Evolutionary conservation across 78 protist genomes (phyloP), one percentile per base, ranked within the genome.

Genomic region (Acrasis kona): DNA sequence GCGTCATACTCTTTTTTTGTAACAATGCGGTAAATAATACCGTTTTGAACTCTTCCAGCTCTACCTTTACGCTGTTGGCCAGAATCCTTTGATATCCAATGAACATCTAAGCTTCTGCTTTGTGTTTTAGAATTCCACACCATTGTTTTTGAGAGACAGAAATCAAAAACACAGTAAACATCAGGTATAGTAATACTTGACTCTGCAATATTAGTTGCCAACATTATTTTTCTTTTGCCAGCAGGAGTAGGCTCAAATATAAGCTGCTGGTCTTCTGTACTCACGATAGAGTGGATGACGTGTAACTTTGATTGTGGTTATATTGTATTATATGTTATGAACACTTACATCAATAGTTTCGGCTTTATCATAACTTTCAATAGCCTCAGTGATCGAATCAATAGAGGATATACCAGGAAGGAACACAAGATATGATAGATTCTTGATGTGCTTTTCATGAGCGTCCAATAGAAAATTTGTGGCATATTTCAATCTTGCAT

Each of bases 51-150:
- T 34, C 96, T 65, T 39, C 96, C 96, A 0, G 96, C 96, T 4
- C 94, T 57, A 39, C 96, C 94, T 3, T 85, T 50, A 5, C 94
- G 72, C 50, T 92, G 92, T 70, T 73, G 28, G 1, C 95, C 96
- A 0, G 76, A 69, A 50, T 92, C 94, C 35, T 87, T 78, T 0
- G 88, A 74, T 31, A 89, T 81, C 0, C 91, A 88, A 2, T 57
- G 35, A 27, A 87, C 86, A 19, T 7, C 28, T 58, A 70, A 8
- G 5, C 34, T 5, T 41, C 41, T 8, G n/a, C 8, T 68, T 12
- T 29, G 76, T 12, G 30, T 7, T 7, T 7, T 30, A 8, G 72
- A 39, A 67, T 76, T 29, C 70, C 27, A 78, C 30, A 7, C 12
- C 67, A 71, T 81, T 31, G 37, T 5, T 64, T 81, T 81, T n/a